Conservation (phyloP, 2,329 filamentous ascomycete genomes). For the Hypoxylon sp. region DNA sequence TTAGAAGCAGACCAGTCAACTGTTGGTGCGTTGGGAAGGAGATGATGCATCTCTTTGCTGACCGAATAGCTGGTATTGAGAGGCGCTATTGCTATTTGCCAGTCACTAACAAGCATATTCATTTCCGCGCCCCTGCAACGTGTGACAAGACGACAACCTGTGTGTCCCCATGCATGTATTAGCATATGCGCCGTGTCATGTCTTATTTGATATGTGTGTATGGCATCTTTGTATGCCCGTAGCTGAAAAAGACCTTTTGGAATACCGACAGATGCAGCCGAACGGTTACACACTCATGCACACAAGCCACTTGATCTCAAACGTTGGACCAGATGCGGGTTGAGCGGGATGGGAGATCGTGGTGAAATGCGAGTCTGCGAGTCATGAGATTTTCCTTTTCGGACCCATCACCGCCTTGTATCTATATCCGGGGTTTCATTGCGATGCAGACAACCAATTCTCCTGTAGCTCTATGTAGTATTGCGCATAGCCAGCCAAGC, state of each 20-base stretch:
- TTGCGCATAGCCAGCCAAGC: conserved; percentile 34
- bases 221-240: conserved; percentile 34
- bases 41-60: conserved; percentile 35
- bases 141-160: conserved; percentile 25
- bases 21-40: conserved; percentile 39
- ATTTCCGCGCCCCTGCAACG: conserved; percentile 34
- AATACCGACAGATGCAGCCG: conserved; percentile 44
- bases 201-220: conserved; percentile 20
- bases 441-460: conserved; percentile 23
- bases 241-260: conserved; percentile 31
- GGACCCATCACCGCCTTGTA: conserved; percentile 39
- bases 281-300: conserved; percentile 40
- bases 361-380: conserved; percentile 36
- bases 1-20: conserved; percentile 25
- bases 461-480: conserved; percentile 18
- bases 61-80: conserved; percentile 32
- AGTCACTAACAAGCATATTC: conserved; percentile 30
- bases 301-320: conserved; percentile 42
- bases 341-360: conserved; percentile 39
- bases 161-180: conserved; percentile 24
- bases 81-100: conserved; percentile 11
- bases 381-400: conserved; percentile 39
- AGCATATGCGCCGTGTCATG: conserved; percentile 27
- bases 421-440: conserved; percentile 44
- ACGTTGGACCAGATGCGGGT: conserved; percentile 46